phyloP scores from a whole-genome alignment of 129 eudicot species.

The Gnaphalium uliginosum region DNA sequence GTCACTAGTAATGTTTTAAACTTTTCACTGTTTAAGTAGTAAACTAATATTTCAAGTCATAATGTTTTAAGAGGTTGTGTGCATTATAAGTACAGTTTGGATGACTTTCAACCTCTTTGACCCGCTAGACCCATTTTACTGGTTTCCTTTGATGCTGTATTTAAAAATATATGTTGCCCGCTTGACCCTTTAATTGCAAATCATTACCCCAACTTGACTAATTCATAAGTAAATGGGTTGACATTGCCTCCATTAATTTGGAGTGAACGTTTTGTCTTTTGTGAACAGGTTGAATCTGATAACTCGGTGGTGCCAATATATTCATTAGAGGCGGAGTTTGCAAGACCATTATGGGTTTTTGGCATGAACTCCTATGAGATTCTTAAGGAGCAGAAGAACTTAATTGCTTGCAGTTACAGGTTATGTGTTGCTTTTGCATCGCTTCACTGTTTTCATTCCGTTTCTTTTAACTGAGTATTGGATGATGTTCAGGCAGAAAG shows the following conservation, averaged over 20 bases:
- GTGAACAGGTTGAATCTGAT: constrained; percentile 71
- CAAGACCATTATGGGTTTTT: constrained; percentile 89
- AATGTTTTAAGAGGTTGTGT: not conserved
- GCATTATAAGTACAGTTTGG: not conserved
- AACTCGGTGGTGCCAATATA: constrained; percentile 66
- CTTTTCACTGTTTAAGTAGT: too few relatives aligned
- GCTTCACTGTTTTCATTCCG: not conserved
- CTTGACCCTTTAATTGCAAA: not conserved
- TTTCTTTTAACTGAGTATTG: not conserved
- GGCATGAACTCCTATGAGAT: constrained; percentile 91
- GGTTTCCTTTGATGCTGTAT: not conserved
- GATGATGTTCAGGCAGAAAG: constrained; percentile 64
- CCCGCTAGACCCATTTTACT: not conserved
- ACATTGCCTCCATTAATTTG: not conserved
- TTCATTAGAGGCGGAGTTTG: constrained; percentile 80
- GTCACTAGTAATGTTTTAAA: not conserved
- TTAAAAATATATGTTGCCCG: too few relatives aligned
- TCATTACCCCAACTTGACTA: not conserved
- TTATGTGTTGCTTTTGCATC: constrained; percentile 26
- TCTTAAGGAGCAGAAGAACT: constrained; percentile 48
- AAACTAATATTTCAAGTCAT: too few relatives aligned
- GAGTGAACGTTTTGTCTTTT: constrained; percentile 6
- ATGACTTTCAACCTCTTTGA: not conserved
- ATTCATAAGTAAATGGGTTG: not conserved
- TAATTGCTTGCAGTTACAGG: constrained; percentile 95